Conservation (phyloP, 2,329 filamentous ascomycete genomes). For the Aureobasidium melanogenum region DNA sequence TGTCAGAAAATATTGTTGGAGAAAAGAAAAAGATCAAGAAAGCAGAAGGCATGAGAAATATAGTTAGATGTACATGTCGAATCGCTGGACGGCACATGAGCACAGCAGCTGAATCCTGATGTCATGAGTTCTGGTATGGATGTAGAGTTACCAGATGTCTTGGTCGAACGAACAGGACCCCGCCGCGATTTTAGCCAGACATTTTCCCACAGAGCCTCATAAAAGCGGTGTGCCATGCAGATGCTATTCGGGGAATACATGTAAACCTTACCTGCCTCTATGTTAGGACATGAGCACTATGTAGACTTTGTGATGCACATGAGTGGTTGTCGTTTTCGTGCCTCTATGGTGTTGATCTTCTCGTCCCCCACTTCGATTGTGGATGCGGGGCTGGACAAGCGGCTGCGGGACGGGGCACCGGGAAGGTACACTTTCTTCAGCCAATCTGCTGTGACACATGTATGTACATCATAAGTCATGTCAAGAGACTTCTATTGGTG, state of each 20-base stretch:
- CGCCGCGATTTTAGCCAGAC: background rate
- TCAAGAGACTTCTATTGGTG: background rate
- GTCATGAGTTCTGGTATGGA: background rate
- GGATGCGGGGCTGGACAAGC: background rate
- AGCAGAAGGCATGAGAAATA: background rate
- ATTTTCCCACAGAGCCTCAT: background rate
- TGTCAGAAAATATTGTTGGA: background rate
- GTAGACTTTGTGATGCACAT: background rate
- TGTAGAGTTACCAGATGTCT: background rate
- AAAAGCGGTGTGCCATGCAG: background rate
- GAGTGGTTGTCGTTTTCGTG: background rate
- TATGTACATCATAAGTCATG: background rate
- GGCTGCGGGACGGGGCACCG: background rate
- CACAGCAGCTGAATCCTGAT: constrained; percentile 4
- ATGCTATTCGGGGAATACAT: background rate
- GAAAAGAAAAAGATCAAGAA: background rate
- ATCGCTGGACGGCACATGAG: background rate
- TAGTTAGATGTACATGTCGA: background rate
- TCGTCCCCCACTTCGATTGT: background rate
- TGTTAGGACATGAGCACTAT: background rate
- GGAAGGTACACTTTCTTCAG: background rate
- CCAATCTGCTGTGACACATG: background rate
- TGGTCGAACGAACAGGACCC: background rate
- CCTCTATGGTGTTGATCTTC: background rate
- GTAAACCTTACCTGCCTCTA: background rate